Evolutionary conservation across 495 filamentous ascomycete genomes (phyloP).

Genomic region (Podospora appendiculata): DNA sequence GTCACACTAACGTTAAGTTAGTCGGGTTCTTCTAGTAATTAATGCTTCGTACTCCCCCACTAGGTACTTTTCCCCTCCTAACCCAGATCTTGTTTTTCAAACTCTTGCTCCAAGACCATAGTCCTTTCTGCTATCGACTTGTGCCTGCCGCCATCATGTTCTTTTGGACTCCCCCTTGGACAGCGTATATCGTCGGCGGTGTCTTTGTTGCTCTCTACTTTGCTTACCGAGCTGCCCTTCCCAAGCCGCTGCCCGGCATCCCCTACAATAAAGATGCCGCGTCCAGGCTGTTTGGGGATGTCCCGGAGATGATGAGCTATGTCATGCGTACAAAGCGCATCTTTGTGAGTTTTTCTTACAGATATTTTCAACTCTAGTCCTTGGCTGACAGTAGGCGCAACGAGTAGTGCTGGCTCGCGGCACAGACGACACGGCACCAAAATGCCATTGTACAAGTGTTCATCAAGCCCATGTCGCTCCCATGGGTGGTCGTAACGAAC

Average conservation of each 20-base stretch:
- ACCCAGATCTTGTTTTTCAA: no score
- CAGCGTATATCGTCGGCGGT: background rate
- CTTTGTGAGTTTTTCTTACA: slow-evolving; percentile 5
- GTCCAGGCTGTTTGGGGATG: slow-evolving; percentile 21
- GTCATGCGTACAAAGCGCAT: slow-evolving; percentile 13
- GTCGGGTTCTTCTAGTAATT: no score
- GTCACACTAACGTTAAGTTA: no score
- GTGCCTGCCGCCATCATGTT: no score
- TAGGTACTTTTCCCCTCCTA: no score
- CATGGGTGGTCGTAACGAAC: slow-evolving; percentile 33
- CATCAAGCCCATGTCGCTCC: slow-evolving; percentile 24
- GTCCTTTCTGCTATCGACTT: no score
- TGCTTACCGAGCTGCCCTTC: slow-evolving; percentile 9
- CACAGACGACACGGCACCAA: slow-evolving; percentile 15
- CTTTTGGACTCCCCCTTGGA: no score
- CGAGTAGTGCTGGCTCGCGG: slow-evolving; percentile 17
- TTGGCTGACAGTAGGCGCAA: background rate
- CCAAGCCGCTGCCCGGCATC: slow-evolving; percentile 29
- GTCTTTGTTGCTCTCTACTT: slow-evolving; percentile 2
- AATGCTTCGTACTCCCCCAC: no score
- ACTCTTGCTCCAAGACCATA: no score
- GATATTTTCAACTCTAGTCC: background rate
- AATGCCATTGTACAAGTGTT: slow-evolving; percentile 34
- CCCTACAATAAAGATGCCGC: slow-evolving; percentile 28
- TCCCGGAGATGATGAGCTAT: slow-evolving; percentile 23